Base-by-base conservation (phyloP, 805 yeast genomes). In the Candida lessepsii region DNA sequence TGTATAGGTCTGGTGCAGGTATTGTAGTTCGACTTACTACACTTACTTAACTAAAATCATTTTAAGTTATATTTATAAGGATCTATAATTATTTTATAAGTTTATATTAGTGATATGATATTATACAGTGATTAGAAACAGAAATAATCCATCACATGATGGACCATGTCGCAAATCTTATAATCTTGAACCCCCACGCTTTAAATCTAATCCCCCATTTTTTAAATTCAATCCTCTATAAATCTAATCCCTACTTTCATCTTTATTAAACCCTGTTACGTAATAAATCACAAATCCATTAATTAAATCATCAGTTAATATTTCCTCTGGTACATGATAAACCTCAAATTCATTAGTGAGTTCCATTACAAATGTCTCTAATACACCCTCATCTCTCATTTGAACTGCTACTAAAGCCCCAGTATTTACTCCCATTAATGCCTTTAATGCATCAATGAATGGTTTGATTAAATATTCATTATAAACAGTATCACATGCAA, bases 401-500 rank as follows among this genome's bases (percentile, higher is more conserved):
- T 82, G 87, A 36, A 81, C 52, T 1, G 59, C 56, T 0, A 74
- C 74, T 1, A 81, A 50, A 2, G 74, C 50, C 0, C 67, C 62
- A 3, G 63, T 65, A 0, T 75, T 57, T 0, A 40, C 42, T 3
- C 61, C 64, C 55, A 73, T 56, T 16, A 76, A 44, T 18, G 42
- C 37, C 17, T 54, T 51, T 16, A 78, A 27, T 0, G 85, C 67
- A 5, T 56, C 53, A 11, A 80, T 57, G 42, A 82, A 71, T 41
- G 59, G 70, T 0, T 71, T 73, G 3, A 81, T 69, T 30, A 83
- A 57, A 47, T 63, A 81, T 40, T 77, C 83, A 50, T 82, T 82
- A 60, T 82, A 82, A 3, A 82, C 69, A 5, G 86, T 75, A 52
- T 82, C 89, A 49, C 82, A 77, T 0, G 85, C 84, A 8, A 82